These are phyloP conservation scores for Pyrenophora tritici-repentis DNA, from an alignment of 2,329 filamentous ascomycete species.

Conservation along the genomic window DNA sequence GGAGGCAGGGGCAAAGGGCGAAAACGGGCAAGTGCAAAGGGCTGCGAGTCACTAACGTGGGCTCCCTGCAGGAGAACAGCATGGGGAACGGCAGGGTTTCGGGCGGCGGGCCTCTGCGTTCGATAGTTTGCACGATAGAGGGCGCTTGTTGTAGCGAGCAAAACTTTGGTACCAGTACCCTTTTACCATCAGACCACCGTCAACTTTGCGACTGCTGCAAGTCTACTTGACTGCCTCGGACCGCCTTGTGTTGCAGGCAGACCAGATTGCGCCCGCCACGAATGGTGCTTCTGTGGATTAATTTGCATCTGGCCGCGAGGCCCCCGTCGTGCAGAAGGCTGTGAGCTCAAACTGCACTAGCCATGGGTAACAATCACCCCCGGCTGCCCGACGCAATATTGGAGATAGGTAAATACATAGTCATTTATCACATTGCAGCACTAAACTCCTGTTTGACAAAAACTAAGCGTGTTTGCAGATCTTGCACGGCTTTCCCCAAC, in stretches of 20 bases:
- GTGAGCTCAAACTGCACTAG: conserved; percentile 25
- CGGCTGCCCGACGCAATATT: conserved; percentile 1
- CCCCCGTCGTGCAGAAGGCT: conserved; percentile 26
- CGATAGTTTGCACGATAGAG: conserved; percentile 35
- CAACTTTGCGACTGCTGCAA: too few species aligned
- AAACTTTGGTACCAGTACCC: too few species aligned
- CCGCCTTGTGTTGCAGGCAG: too few species aligned
- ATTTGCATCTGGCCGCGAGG: conserved; percentile 22
- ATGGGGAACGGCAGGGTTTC: conserved; percentile 21
- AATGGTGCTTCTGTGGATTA: too few species aligned
- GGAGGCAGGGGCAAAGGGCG: conserved; percentile 18
- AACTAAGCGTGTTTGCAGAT: too few species aligned
- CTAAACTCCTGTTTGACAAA: too few species aligned
- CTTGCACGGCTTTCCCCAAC: not conserved
- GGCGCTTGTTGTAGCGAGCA: conserved; percentile 12
- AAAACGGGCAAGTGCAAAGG: conserved; percentile 22
- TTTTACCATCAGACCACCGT: not conserved
- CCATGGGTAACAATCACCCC: conserved; percentile 13
- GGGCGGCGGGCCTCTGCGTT: conserved; percentile 19
- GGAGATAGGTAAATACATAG: not conserved
- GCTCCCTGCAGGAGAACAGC: conserved; percentile 28
- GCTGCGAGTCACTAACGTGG: conserved; percentile 23
- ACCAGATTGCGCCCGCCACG: too few species aligned
- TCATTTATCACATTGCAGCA: not conserved
- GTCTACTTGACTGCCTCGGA: too few species aligned